phyloP scores from a whole-genome alignment of 2,329 filamentous ascomycete species.

The Colletotrichum chrysophilum region DNA sequence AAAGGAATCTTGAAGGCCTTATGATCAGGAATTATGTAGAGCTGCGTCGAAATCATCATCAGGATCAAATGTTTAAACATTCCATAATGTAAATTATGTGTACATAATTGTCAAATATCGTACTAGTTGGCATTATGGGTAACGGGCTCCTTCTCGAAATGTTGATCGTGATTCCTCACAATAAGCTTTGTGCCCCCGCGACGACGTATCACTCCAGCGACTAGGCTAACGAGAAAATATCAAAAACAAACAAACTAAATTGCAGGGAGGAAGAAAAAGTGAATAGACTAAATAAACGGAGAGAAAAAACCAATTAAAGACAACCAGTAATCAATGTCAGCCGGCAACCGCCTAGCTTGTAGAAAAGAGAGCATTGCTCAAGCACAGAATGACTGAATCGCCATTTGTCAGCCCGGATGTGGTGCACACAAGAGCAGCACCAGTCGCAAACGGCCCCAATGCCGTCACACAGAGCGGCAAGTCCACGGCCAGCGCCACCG shows the following conservation, averaged over 20 bases:
- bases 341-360: background rate
- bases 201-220: accelerated
- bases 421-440: background rate
- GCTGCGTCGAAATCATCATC: too few relatives aligned
- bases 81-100: too few relatives aligned
- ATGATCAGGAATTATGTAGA: background rate
- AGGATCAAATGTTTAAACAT: background rate
- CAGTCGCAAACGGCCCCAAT: background rate
- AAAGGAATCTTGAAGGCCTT: background rate
- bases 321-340: background rate
- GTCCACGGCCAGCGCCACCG: background rate
- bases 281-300: background rate
- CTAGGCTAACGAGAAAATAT: background rate
- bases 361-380: background rate
- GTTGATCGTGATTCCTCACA: too few relatives aligned
- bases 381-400: background rate
- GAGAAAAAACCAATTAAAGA: accelerated
- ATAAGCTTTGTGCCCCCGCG: background rate
- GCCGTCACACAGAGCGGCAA: background rate
- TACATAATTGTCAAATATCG: too few relatives aligned
- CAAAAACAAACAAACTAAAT: background rate
- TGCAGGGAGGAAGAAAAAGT: background rate
- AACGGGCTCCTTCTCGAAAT: too few relatives aligned
- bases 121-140: too few relatives aligned
- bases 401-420: background rate